Base-by-base conservation (phyloP, 176 grass and related monocot genomes). In the Rhynchospora breviuscula region DNA sequence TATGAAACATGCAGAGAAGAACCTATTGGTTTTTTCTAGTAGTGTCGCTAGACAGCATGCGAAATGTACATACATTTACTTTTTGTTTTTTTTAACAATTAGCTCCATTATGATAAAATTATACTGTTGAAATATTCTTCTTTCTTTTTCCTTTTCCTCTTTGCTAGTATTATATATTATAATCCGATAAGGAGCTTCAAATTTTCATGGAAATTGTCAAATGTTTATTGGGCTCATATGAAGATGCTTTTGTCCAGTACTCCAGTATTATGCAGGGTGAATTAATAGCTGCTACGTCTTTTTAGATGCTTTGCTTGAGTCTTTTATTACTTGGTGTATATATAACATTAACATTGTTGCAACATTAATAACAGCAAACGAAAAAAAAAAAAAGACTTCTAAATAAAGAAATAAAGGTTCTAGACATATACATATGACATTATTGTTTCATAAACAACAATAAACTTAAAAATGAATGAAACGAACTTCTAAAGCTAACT, bases 391-490 rank as follows among this genome's bases (percentile, higher is more conserved):
- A 29, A 25, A 23, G 2, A 3, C 6, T 76, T 53, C 3, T 15
- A 15, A 76, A 54, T 47, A 54, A 76, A 76, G 22, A 54, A 53
- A 54, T 49, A 77, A 56, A 77, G 12, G 73, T 22, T 77, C 49
- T 77, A 53, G 52, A 77, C 56, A 21, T 56, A 45, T 19, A 19
- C 7, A 70, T 19, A 33, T n/a, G 54, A 56, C 73, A 54, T 77
- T 77, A 31, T 77, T 31, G 52, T 17, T 33, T 5, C 13, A 31
- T 56, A 54, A 69, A 77, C 15, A 53, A 4, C 23, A 77, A 17
- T 31, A 56, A 31, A 10, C 73, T 31, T 77, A 77, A 48, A 82
- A 82, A 66, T 3, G n/a, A 67, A 82, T 52, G 12, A 67, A 82
- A 67, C 3, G 17, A 53, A 64, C 10, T 51, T 59, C 80, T 26